phyloP scores from a whole-genome alignment of 108 stramenopile species.

The Nitzschia putrida region DNA sequence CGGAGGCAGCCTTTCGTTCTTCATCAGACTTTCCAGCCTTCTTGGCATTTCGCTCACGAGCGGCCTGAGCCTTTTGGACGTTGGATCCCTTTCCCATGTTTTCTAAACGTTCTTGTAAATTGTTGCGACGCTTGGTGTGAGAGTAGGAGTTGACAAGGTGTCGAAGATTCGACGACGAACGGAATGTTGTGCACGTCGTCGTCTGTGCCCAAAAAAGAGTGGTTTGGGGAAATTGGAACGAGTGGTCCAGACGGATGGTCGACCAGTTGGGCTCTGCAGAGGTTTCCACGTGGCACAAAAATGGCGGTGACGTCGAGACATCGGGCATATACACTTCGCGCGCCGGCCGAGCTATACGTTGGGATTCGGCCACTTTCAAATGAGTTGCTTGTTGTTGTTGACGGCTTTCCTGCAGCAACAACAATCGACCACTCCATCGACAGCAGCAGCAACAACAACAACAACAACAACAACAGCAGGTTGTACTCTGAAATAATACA shows the following conservation, averaged over 20 bases:
- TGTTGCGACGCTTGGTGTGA: background rate
- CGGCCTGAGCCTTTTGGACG: slow-evolving; percentile 83
- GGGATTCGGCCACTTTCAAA: background rate
- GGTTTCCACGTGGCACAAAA: background rate
- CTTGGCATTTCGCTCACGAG: slow-evolving; percentile 84
- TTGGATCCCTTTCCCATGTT: slow-evolving; percentile 90
- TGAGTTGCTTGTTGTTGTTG: too few relatives aligned
- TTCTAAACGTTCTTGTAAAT: background rate
- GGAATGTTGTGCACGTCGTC: background rate
- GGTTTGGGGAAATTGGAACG: background rate
- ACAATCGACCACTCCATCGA: slow-evolving; percentile 1
- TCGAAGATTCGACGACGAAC: background rate
- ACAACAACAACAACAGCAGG: background rate
- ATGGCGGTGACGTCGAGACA: background rate
- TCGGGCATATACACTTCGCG: too few relatives aligned
- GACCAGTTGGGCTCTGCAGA: background rate
- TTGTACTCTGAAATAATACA: background rate
- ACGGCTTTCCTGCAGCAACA: too few relatives aligned
- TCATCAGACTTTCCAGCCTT: slow-evolving; percentile 83
- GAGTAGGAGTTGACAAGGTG: background rate
- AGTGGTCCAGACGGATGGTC: background rate
- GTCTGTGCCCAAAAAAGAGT: background rate
- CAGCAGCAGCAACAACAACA: background rate
- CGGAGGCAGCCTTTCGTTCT: slow-evolving; percentile 80
- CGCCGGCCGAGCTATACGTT: background rate